Conservation (phyloP, 164 flowering plant genomes). For the Vitis labrusca region DNA sequence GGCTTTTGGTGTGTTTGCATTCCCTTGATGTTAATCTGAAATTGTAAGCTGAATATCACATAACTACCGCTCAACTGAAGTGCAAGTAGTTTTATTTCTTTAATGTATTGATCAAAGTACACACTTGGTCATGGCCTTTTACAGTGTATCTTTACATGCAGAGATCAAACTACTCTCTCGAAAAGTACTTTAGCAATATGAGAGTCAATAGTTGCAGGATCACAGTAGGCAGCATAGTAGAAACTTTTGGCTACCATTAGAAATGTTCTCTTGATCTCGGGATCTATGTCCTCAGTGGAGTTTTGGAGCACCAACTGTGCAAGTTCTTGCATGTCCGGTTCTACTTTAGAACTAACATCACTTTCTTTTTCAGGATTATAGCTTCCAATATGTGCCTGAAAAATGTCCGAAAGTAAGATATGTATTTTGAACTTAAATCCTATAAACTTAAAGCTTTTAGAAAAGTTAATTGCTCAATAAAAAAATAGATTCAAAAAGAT, state of each 20-base stretch:
- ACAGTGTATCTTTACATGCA: not conserved
- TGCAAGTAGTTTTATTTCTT: too few relatives aligned
- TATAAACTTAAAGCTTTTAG: too few relatives aligned
- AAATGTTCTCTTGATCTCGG: slow-evolving; percentile 45
- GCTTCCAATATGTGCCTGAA: slow-evolving; percentile 12
- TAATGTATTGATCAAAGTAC: too few relatives aligned
- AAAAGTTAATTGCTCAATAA: too few relatives aligned
- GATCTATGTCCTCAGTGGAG: slow-evolving; percentile 34
- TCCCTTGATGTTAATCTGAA: too few relatives aligned
- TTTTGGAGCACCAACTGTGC: slow-evolving; percentile 46
- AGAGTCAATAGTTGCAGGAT: slow-evolving; percentile 33
- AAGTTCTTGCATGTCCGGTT: slow-evolving; percentile 67
- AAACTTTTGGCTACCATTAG: slow-evolving; percentile 58
- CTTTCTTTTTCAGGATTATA: not conserved
- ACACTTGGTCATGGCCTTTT: too few relatives aligned
- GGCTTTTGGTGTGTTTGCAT: too few relatives aligned
- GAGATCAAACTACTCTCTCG: slow-evolving; percentile 43
- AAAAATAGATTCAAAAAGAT: too few relatives aligned
- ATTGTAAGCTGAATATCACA: too few relatives aligned
- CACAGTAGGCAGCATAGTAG: slow-evolving; percentile 58
- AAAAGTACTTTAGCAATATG: slow-evolving; percentile 78
- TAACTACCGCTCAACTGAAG: too few relatives aligned
- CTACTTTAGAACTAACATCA: slow-evolving; percentile 27
- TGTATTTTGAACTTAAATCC: too few relatives aligned
- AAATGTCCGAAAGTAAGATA: not conserved